Percentiles rank a stretch among this genome's conserved stretches.
Evolutionary conservation across 176 grass and related monocot species (phyloP).

Genomic region (Poa annua): DNA sequence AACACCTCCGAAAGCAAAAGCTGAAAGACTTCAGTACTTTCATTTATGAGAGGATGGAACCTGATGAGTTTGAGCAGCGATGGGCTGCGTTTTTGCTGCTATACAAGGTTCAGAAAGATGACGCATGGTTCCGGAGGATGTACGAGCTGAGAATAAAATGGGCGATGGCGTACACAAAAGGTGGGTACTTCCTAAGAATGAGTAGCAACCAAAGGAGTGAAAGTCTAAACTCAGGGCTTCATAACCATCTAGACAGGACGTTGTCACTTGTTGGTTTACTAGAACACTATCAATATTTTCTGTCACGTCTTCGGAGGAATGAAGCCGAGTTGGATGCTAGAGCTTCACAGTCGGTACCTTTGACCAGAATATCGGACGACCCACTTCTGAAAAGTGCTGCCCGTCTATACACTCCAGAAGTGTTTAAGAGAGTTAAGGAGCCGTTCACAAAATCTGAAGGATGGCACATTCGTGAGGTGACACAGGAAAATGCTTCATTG

Average conservation of each 20-base stretch:
- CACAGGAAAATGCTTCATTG: too few species aligned
- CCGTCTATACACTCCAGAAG: too few species aligned
- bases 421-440: too few species aligned
- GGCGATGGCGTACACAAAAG: constrained; percentile 30
- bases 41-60: too few species aligned
- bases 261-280: constrained; percentile 6
- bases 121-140: constrained; percentile 30
- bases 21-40: too few species aligned
- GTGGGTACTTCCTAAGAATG: constrained; percentile 28
- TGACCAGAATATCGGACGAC: background rate
- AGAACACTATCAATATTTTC: background rate
- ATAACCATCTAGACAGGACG: constrained; percentile 36
- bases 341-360: background rate
- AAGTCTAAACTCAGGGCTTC: constrained; percentile 14
- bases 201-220: constrained; percentile 37
- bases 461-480: too few species aligned
- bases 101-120: background rate
- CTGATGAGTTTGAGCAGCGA: background rate
- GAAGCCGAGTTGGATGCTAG: background rate
- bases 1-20: too few species aligned
- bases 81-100: background rate
- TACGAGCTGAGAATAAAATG: constrained; percentile 29
- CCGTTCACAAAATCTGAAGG: too few species aligned
- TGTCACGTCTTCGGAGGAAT: background rate
- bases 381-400: too few species aligned